phyloP scores from a whole-genome alignment of 164 flowering plant species.

The Piper longum region DNA sequence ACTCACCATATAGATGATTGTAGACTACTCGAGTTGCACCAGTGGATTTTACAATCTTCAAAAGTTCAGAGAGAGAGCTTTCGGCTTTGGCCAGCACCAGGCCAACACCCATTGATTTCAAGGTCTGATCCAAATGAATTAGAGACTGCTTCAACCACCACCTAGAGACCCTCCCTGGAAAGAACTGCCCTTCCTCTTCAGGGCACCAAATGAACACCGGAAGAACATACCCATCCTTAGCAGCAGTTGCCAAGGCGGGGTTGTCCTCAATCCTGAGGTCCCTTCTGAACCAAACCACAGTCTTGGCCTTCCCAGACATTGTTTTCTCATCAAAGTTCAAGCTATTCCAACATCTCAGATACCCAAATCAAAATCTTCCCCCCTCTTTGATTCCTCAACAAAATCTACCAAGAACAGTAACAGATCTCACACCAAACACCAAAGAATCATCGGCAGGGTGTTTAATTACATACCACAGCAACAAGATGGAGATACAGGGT shows the following conservation, averaged over 20 bases:
- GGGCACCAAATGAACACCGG: slow-evolving; percentile 95
- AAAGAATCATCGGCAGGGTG: not conserved
- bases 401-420: not conserved
- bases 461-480: not conserved
- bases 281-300: slow-evolving; percentile 92
- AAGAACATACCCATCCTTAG: slow-evolving; percentile 56
- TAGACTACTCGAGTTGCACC: slow-evolving; percentile 77
- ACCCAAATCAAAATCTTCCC: not conserved
- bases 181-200: slow-evolving; percentile 71
- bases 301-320: slow-evolving; percentile 13
- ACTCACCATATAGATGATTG: slow-evolving; percentile 79
- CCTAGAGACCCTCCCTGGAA: slow-evolving; percentile 83
- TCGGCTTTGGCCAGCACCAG: slow-evolving; percentile 52
- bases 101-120: slow-evolving; percentile 62
- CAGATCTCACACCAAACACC: not conserved
- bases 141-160: slow-evolving; percentile 98
- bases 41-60: slow-evolving; percentile 41
- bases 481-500: not conserved
- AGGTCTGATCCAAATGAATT: slow-evolving; percentile 49
- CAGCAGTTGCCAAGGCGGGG: slow-evolving; percentile 80
- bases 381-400: not conserved
- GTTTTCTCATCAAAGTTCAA: not conserved
- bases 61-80: slow-evolving; percentile 49
- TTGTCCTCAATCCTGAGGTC: slow-evolving; percentile 93
- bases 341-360: not conserved